Base-by-base conservation (phyloP, 2,329 filamentous ascomycete species). In the Colletotrichum acutatum region DNA sequence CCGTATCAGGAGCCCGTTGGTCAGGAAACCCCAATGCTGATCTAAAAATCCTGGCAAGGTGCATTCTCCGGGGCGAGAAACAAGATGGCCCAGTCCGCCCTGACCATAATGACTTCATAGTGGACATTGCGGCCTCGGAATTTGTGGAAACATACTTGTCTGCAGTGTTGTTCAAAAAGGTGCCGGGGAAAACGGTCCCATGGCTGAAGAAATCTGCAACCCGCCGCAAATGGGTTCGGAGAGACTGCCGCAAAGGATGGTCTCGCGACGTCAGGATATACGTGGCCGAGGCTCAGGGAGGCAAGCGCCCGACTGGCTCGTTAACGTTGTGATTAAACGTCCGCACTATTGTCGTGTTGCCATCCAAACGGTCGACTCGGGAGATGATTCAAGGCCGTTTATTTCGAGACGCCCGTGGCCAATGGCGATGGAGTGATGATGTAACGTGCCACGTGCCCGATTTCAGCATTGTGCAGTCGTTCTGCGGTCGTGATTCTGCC, bases 31-130 rank as follows among this genome's bases (percentile, higher is more conserved):
- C 32, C 19, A 22, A 24, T 37, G 28, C 26, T 24, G 28, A 60
- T 52, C 54, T 37, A 11, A 14, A 59, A 54, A 52, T 14, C 12
- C 54, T 24, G 37, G 26, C 24, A 32, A 65, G 53, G 30, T 16
- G 57, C 28, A n/a, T 68, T 53, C 12, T 32, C 30, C 32, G 46
- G 66, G 60, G 37, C 52, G 34, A 22, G 24, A 66, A 66, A 49
- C 60, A 70, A 54, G 53, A 46, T 60, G 58, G 42, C 19, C 22
- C 28, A 54, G 7, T n/a, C 24, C 19, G 66, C 24, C 32, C 42
- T 56, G 70, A 54, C 66, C 46, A 70, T 46, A 46, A 72, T 72
- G 71, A 71, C 71, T 72, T 72, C 71, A 72, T 71, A 66, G 71
- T 71, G 70, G 70, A 72, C 65, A 68, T 72, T 68, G 28, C 58